Base-by-base conservation (phyloP, 2,329 filamentous ascomycete species). In the Colletotrichum coccodes region DNA sequence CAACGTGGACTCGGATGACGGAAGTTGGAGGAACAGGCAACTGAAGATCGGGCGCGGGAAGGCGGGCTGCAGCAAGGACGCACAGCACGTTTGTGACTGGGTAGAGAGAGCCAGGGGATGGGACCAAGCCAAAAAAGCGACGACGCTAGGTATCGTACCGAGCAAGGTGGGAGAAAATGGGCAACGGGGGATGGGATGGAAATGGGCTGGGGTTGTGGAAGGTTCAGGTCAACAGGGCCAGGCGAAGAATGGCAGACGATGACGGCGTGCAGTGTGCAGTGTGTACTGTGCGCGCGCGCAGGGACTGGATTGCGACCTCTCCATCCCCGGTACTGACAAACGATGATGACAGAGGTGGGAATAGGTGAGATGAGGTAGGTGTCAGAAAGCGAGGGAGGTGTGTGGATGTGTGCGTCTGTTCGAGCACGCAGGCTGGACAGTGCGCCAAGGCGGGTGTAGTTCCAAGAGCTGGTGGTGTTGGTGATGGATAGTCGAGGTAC, bases 1-100 rank as follows among this genome's bases (percentile, higher is more conserved):
- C 65, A 68, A 65, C 65, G 65, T 68, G 65, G 65, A 60, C 65
- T 68, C 54, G 47, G 65, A 68, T 65, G 65, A 68, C 65, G 65
- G 65, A 65, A 65, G 65, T 42, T 68, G 65, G 38, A 68, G 60
- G 65, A 68, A 59, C 53, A 64, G 53, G 54, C 54, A 58, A 44
- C 28, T 46, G 60, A 53, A 54, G 60, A 64, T 63, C 38, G 60
- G 60, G 64, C 60, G 64, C 60, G 60, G 64, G 53, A 68, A 64
- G 38, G 30, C 44, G 59, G 52, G 44, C 64, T 52, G 28, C 49
- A 38, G 59, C 21, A 42, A 30, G 6, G 32, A 7, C 40, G 21
- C 40, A 16, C 50, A 32, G 18, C 59, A 67, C 50, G 64, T 44
- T 57, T 63, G 64, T 67, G 52, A 18, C 59, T 64, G 23, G 40